Evolutionary conservation across 2,329 filamentous ascomycete genomes (phyloP).

Genomic region (Cladophialophora chaetospira): DNA sequence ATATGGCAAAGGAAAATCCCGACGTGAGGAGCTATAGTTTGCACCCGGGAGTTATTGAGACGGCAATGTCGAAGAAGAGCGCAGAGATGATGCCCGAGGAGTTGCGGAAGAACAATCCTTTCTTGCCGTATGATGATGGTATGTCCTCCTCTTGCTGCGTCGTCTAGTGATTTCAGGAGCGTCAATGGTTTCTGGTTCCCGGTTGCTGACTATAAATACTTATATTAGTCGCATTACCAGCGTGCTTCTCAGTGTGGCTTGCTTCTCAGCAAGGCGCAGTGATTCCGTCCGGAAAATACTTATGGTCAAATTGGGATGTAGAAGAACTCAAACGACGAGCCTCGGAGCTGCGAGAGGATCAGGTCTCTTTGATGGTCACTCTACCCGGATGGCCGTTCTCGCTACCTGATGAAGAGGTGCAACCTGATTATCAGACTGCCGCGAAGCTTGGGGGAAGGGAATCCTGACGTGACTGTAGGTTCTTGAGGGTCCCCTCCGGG

Average conservation of each 20-base stretch:
- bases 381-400: background rate
- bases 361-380: background rate
- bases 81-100: background rate
- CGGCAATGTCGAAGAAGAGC: slow-evolving; percentile 10
- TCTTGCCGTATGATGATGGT: background rate
- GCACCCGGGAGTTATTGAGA: slow-evolving; percentile 43
- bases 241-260: background rate
- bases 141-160: background rate
- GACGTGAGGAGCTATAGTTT: slow-evolving; percentile 44
- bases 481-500: no score
- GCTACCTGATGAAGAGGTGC: no score
- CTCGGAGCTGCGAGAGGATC: background rate
- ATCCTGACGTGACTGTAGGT: no score
- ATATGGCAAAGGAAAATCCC: slow-evolving; percentile 44
- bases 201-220: background rate
- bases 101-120: background rate
- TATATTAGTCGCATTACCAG: background rate
- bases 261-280: background rate
- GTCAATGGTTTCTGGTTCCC: no score
- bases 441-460: no score
- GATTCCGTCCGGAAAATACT: background rate
- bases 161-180: no score
- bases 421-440: no score
- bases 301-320: background rate
- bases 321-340: background rate